Evolutionary conservation across 129 eudicot genomes (phyloP).

Genomic region (Flaveria brownii): DNA sequence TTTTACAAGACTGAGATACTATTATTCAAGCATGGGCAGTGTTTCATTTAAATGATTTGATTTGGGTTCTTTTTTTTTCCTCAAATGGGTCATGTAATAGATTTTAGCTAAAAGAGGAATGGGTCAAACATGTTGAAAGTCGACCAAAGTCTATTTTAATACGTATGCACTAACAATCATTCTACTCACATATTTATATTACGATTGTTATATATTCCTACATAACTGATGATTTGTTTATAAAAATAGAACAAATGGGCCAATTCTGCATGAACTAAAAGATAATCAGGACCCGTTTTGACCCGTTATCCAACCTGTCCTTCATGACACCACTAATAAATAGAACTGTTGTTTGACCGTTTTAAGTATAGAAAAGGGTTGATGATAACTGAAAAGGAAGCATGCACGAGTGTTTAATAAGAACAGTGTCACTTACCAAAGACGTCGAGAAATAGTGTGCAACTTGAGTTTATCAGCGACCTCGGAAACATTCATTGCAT

Average conservation of each 20-base stretch:
- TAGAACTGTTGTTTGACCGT: not conserved
- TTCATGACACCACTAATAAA: constrained; percentile 5
- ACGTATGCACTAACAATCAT: not conserved
- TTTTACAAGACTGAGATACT: not conserved
- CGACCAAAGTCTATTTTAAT: not conserved
- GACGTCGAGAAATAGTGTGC: constrained; percentile 33
- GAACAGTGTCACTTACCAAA: constrained; percentile 34
- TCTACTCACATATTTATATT: not conserved
- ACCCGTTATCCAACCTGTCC: not conserved
- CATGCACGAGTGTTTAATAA: not conserved
- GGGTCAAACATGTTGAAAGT: not conserved
- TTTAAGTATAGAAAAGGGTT: not conserved
- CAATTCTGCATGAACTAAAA: not conserved
- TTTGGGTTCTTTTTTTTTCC: not conserved
- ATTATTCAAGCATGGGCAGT: not conserved
- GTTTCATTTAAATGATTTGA: not conserved
- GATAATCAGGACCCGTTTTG: not conserved
- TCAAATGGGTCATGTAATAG: not conserved
- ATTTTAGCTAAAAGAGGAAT: not conserved
- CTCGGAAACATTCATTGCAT: constrained; percentile 49
- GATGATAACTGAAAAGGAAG: not conserved
- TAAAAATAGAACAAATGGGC: too few species aligned
- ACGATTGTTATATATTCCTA: not conserved
- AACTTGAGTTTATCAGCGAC: constrained; percentile 45
- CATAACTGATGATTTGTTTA: too few species aligned